Percentiles rank a stretch among this genome's conserved stretches.
Evolutionary conservation across 352 stramenopile species (phyloP).

Genomic region (Aphanomyces stellatus): DNA sequence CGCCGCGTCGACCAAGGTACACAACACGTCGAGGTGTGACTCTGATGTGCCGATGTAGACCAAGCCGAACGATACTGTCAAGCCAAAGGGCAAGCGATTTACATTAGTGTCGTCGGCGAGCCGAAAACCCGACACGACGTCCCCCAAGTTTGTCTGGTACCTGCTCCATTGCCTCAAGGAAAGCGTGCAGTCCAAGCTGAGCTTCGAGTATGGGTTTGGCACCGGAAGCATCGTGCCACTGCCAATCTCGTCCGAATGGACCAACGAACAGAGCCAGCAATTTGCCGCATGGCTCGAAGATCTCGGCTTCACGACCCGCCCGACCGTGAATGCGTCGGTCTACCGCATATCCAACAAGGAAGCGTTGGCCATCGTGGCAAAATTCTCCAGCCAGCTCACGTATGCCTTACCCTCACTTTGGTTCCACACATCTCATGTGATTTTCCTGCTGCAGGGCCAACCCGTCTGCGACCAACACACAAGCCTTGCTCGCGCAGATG

Average conservation of each 20-base stretch:
- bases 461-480: background rate
- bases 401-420: too few relatives aligned
- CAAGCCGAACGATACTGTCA: too few relatives aligned
- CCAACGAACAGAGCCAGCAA: constrained; percentile 29
- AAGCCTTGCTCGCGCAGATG: constrained; percentile 1
- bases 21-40: too few relatives aligned
- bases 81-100: too few relatives aligned
- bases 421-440: too few relatives aligned
- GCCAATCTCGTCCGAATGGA: constrained; percentile 28
- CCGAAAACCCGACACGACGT: background rate
- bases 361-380: constrained; percentile 40
- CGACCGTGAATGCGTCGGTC: constrained; percentile 28
- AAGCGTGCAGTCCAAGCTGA: constrained; percentile 36
- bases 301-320: constrained; percentile 43
- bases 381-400: background rate
- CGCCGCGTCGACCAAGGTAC: too few relatives aligned
- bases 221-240: constrained; percentile 52
- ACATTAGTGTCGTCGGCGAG: background rate
- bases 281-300: constrained; percentile 32
- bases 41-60: too few relatives aligned
- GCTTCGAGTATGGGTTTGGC: constrained; percentile 39
- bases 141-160: constrained; percentile 45
- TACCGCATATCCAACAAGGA: constrained; percentile 50
- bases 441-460: background rate
- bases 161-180: constrained; percentile 41